These are phyloP conservation scores for Blumeriella jaapii DNA, from an alignment of 2,329 filamentous ascomycete genomes.

Conservation along the genomic window DNA sequence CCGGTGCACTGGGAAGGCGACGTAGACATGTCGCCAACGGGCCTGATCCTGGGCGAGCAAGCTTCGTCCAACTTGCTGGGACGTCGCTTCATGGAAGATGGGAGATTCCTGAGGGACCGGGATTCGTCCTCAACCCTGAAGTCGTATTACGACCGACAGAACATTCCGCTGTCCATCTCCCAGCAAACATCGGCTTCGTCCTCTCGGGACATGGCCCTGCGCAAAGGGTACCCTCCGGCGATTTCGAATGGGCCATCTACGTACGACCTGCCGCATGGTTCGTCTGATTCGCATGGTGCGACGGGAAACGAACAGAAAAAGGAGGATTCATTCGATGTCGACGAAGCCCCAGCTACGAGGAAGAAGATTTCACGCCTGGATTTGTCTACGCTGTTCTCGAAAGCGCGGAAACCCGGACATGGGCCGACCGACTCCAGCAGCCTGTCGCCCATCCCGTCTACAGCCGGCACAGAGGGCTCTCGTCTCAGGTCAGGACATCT, in stretches of 20 bases:
- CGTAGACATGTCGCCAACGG: conserved; percentile 18
- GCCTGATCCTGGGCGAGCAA: conserved; percentile 29
- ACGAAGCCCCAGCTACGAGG: conserved; percentile 9
- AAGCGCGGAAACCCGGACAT: conserved; percentile 13
- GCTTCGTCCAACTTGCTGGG: conserved; percentile 36
- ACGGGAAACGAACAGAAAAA: conserved; percentile 3
- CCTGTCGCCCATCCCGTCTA: conserved; percentile 12
- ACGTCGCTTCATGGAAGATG: conserved; percentile 29
- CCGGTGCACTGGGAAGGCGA: conserved; percentile 20
- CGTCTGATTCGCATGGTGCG: conserved; percentile 17
- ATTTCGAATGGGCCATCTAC: conserved; percentile 21
- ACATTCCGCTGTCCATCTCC: conserved; percentile 30
- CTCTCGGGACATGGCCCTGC: conserved; percentile 28
- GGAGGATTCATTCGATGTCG: neutral
- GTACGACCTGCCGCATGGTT: conserved; percentile 15
- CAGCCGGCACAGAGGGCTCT: conserved; percentile 13
- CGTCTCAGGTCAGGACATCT: conserved; percentile 1
- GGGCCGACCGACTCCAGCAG: conserved; percentile 10
- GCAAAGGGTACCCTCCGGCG: conserved; percentile 28
- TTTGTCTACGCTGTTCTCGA: conserved; percentile 24
- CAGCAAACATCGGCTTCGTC: conserved; percentile 35
- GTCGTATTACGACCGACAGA: conserved; percentile 35
- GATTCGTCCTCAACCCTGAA: conserved; percentile 35
- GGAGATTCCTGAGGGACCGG: conserved; percentile 24
- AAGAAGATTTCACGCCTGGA: conserved; percentile 25